Conservation (phyloP, 768 basidiomycete species). For the Leccinum subtestaceum region DNA sequence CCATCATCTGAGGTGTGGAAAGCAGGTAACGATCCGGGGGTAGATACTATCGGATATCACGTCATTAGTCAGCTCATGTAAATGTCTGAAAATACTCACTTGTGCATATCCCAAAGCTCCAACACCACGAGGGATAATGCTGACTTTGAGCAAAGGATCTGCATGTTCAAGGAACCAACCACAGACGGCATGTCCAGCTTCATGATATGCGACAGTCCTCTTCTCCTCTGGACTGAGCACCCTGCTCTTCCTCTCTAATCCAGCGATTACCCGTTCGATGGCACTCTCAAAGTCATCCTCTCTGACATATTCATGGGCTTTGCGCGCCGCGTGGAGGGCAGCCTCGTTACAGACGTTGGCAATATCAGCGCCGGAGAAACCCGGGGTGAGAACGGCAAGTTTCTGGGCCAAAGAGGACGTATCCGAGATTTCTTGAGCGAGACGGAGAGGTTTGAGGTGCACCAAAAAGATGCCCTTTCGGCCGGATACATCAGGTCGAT, state of each 20-base stretch:
- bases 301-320: slow-evolving; percentile 71
- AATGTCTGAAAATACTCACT: slow-evolving; percentile 40
- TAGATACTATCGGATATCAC: slow-evolving; percentile 58
- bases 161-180: slow-evolving; percentile 99
- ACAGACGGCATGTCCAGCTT: slow-evolving; percentile 97
- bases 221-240: slow-evolving; percentile 95
- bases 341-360: slow-evolving; percentile 99
- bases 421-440: slow-evolving; percentile 52
- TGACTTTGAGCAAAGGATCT: slow-evolving; percentile 94
- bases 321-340: slow-evolving; percentile 90
- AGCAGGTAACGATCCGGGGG: slow-evolving; percentile 95
- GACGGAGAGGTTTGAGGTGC: slow-evolving; percentile 80
- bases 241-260: slow-evolving; percentile 92
- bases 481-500: slow-evolving; percentile 91
- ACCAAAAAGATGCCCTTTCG: slow-evolving; percentile 93
- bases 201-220: slow-evolving; percentile 98
- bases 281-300: slow-evolving; percentile 93
- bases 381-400: slow-evolving; percentile 93
- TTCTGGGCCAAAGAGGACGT: slow-evolving; percentile 75
- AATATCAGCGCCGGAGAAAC: slow-evolving; percentile 98
- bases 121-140: slow-evolving; percentile 95
- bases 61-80: slow-evolving; percentile 8
- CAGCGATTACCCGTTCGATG: slow-evolving; percentile 97
- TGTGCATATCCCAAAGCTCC: slow-evolving; percentile 97
- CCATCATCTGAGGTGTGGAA: slow-evolving; percentile 90